Percentiles rank a stretch among this genome's conserved stretches.
These are phyloP conservation scores for Scenedesmus sp. DNA, from an alignment of 163 green algal species.

Conservation along the genomic window DNA sequence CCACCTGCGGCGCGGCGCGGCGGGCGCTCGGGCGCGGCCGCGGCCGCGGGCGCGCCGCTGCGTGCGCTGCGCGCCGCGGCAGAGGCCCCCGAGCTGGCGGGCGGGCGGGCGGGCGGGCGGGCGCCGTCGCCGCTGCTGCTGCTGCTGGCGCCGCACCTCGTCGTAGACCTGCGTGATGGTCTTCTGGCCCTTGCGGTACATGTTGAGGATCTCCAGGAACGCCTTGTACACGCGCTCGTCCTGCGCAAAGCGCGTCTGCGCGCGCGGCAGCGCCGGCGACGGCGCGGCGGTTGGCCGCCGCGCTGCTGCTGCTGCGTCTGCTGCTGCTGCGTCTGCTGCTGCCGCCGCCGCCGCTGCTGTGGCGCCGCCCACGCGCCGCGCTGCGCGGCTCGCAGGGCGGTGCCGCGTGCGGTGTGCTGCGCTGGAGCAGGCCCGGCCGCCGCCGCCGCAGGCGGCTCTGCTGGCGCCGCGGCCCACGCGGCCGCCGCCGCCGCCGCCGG, in stretches of 20 bases:
- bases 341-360: neutral
- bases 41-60: too few relatives aligned
- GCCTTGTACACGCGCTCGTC: slow-evolving; percentile 99
- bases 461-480: too few relatives aligned
- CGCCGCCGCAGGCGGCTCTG: too few relatives aligned
- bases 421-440: too few relatives aligned
- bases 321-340: neutral
- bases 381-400: too few relatives aligned
- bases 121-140: too few relatives aligned
- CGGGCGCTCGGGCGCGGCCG: too few relatives aligned
- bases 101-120: too few relatives aligned
- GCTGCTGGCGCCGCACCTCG: slow-evolving; percentile 70
- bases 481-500: too few relatives aligned
- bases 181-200: slow-evolving; percentile 99
- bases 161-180: slow-evolving; percentile 97
- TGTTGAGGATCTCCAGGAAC: slow-evolving; percentile 99
- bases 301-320: neutral
- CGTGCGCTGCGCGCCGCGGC: too few relatives aligned
- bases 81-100: too few relatives aligned
- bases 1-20: slow-evolving; percentile 75
- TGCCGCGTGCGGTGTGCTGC: too few relatives aligned
- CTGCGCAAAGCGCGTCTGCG: slow-evolving; percentile 84
- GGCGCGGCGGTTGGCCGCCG: neutral
- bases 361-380: neutral
- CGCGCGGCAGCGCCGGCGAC: neutral